Percentiles rank a stretch among this genome's conserved stretches.
Evolutionary conservation across 2,329 filamentous ascomycete species (phyloP).

Genomic region (Penicillium sp.): DNA sequence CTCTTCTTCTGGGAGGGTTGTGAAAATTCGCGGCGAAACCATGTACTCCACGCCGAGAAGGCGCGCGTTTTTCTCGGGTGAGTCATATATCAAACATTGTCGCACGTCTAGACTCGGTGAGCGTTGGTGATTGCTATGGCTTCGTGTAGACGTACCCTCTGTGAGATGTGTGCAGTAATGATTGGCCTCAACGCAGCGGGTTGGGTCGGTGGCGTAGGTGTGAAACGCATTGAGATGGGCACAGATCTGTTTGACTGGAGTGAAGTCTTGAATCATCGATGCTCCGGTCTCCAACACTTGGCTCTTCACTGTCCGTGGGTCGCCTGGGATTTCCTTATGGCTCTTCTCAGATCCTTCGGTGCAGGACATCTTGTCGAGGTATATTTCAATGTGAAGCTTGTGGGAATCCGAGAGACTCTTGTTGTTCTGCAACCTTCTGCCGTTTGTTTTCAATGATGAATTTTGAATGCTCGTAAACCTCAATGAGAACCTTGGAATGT

Average conservation of each 20-base stretch:
- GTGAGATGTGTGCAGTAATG: constrained; percentile 83
- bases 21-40: constrained; percentile 71
- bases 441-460: too few species aligned
- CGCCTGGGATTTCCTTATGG: constrained; percentile 26
- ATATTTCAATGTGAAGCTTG: background rate
- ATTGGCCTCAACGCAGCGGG: constrained; percentile 71
- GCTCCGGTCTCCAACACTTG: constrained; percentile 42
- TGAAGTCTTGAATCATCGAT: constrained; percentile 53
- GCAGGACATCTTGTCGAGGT: constrained; percentile 14
- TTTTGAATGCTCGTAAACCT: too few species aligned
- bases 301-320: constrained; percentile 37
- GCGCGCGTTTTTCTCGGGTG: constrained; percentile 63
- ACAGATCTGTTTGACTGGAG: constrained; percentile 72
- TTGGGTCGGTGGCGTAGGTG: constrained; percentile 72
- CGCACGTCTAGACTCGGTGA: constrained; percentile 60
- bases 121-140: background rate
- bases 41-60: constrained; percentile 88
- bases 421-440: too few species aligned
- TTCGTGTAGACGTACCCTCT: constrained; percentile 44
- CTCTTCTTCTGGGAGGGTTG: constrained; percentile 65
- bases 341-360: constrained; percentile 8
- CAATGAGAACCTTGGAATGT: too few species aligned
- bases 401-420: too few species aligned
- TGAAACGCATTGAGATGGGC: constrained; percentile 88
- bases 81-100: constrained; percentile 85